Base-by-base conservation (phyloP, 1,284 basidiomycete genomes). In the Apiotrichum porosum region DNA sequence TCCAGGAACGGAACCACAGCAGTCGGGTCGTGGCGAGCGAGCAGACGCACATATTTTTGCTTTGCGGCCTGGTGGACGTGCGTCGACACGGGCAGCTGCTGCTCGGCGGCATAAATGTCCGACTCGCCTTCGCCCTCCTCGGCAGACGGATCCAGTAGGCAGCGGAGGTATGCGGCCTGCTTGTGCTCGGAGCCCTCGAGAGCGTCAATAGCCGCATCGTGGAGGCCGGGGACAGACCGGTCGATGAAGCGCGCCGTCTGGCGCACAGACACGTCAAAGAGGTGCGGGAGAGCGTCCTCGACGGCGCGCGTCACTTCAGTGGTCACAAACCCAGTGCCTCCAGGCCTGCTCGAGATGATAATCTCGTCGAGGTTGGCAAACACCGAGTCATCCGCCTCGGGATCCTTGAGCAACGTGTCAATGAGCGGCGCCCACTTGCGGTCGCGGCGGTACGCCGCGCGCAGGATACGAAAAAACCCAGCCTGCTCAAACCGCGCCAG, bases 391-490 rank as follows among this genome's bases (percentile, higher is more conserved):
- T 78, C 63, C 19, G 86, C 70, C 34, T 83, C 81, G 0, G 81
- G 78, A 68, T 97, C 92, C n/a, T 81, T 78, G 28, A 97, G 67
- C 58, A 84, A 85, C 3, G 87, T 85, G 32, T 77, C 74, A 23
- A 93, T 71, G 28, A 97, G 76, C 9, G 79, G 75, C 4, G 80
- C 76, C 91, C 91, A 98, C 52, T 81, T 79, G 35, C 75, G 78
- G 46, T 91, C 87, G 38, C 83, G 82, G 17, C 81, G 78, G 73
- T 91, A 85, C 73, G 86, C 86, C 1, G 81, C 78, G 26, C 89
- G 83, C 19, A 98, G 76, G 51, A 99, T 93, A 36, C 90, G 82
- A 69, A 84, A 92, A 74, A 98, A 99, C 0, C 86, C 83, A 1
- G 94, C 93, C 15, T 77, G 62, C 64, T 88, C 83, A 62, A 98